Conservation (phyloP, 2,329 filamentous ascomycete genomes). For the Aspergillus clavatus region DNA sequence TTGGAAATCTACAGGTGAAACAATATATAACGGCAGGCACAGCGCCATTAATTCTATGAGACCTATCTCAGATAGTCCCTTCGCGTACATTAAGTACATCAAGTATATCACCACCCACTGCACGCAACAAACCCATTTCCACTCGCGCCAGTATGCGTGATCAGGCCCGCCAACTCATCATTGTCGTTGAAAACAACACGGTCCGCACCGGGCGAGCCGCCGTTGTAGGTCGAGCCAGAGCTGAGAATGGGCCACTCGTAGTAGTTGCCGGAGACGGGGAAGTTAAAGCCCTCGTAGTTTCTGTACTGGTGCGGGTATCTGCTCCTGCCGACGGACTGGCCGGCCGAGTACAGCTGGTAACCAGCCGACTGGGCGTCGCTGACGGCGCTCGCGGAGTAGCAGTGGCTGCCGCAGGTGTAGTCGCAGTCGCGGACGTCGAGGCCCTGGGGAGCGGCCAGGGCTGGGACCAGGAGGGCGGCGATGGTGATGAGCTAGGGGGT, state of each 20-base stretch:
- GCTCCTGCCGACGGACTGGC: conserved; percentile 32
- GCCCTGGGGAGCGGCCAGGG: conserved; percentile 25
- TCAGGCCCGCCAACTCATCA: conserved; percentile 57
- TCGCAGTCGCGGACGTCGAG: conserved; percentile 41
- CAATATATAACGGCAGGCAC: too few species aligned
- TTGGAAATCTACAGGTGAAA: too few species aligned
- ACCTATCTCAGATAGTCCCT: too few species aligned
- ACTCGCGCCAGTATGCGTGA: conserved; percentile 66
- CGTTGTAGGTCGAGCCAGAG: conserved; percentile 48
- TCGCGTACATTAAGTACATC: too few species aligned
- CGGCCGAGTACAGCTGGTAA: conserved; percentile 46
- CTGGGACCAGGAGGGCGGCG: conserved; percentile 15
- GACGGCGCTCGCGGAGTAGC: conserved; percentile 50
- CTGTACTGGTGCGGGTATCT: conserved; percentile 58
- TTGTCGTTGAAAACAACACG: conserved; percentile 59
- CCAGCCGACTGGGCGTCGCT: conserved; percentile 48
- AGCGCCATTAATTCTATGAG: too few species aligned
- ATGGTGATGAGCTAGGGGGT: conserved; percentile 1
- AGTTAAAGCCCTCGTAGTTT: conserved; percentile 60
- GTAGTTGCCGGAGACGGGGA: conserved; percentile 54
- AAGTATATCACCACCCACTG: conserved; percentile 5
- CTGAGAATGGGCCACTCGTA: conserved; percentile 59
- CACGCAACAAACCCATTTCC: conserved; percentile 67
- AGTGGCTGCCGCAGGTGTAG: conserved; percentile 51
- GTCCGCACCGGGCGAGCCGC: conserved; percentile 62